These are phyloP conservation scores for Oehlia diaphana DNA, from an alignment of 192 early-diverging fungal genomes.

Conservation along the genomic window DNA sequence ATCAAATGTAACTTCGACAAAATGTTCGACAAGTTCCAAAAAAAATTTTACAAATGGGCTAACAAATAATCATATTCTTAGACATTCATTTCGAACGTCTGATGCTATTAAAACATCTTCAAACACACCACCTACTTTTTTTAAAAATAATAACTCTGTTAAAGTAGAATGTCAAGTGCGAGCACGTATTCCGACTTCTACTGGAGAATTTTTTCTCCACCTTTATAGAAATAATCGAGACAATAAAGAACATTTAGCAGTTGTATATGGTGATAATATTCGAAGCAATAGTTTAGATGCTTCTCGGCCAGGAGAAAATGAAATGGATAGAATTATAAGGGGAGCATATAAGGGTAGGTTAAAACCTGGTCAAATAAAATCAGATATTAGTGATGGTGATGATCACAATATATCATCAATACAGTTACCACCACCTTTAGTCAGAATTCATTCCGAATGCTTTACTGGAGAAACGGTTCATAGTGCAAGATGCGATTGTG, in stretches of 20 bases:
- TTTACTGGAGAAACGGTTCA: slow-evolving; percentile 96
- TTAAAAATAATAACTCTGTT: neutral
- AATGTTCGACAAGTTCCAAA: slow-evolving; percentile 6
- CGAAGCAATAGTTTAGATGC: slow-evolving; percentile 66
- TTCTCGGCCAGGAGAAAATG: slow-evolving; percentile 67
- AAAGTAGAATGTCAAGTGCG: slow-evolving; percentile 60
- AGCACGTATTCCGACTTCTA: slow-evolving; percentile 77
- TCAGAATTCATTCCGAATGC: slow-evolving; percentile 95
- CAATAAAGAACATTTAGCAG: slow-evolving; percentile 89
- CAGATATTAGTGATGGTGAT: neutral
- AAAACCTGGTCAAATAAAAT: slow-evolving; percentile 31
- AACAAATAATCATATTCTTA: neutral
- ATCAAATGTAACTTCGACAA: neutral
- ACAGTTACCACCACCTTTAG: slow-evolving; percentile 56
- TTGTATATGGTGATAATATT: slow-evolving; percentile 89
- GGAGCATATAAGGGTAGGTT: slow-evolving; percentile 71
- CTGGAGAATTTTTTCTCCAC: slow-evolving; percentile 77
- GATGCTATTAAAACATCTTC: neutral
- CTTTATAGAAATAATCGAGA: slow-evolving; percentile 85
- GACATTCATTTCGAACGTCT: neutral
- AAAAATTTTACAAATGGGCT: slow-evolving; percentile 23
- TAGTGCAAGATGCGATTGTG: slow-evolving; percentile 92
- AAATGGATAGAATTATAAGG: slow-evolving; percentile 74
- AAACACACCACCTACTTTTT: neutral
- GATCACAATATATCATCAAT: neutral